Conservation (phyloP, 441 rosid genomes). For the Raphanus hybrid region DNA sequence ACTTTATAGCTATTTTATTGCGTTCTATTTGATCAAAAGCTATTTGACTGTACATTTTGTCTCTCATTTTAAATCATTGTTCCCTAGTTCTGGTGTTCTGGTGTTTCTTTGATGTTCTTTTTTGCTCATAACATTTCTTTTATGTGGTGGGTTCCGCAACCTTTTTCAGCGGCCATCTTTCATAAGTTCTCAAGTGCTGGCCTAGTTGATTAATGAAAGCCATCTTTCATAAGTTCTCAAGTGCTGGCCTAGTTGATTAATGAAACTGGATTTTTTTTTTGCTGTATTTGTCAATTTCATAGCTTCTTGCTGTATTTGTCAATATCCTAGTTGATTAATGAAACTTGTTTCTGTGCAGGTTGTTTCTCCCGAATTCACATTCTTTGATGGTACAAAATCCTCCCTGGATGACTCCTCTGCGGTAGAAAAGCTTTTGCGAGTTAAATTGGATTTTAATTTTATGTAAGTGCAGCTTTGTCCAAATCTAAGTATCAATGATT, state of each 20-base stretch:
- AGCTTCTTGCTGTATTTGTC: slow-evolving; percentile 1
- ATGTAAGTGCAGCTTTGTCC: slow-evolving; percentile 67
- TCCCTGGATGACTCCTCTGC: slow-evolving; percentile 78
- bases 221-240: slow-evolving; percentile 6
- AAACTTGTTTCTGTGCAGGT: slow-evolving; percentile 60
- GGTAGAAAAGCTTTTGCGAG: slow-evolving; percentile 95
- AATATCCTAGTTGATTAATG: too few species aligned
- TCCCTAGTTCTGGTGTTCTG: slow-evolving; percentile 4
- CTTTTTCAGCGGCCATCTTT: slow-evolving; percentile 17
- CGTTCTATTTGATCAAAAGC: slow-evolving; percentile 6
- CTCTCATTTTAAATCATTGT: not conserved
- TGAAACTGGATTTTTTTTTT: not conserved
- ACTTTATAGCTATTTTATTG: not conserved
- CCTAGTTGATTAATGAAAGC: too few species aligned
- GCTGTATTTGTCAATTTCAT: not conserved
- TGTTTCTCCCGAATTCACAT: slow-evolving; percentile 95
- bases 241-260: not conserved
- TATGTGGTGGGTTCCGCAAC: slow-evolving; percentile 17
- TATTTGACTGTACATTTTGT: slow-evolving; percentile 12
- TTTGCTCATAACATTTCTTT: slow-evolving; percentile 25
- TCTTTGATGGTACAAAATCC: slow-evolving; percentile 96
- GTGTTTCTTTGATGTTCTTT: slow-evolving; percentile 15
- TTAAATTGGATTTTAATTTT: slow-evolving; percentile 95
- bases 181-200: slow-evolving; percentile 1
- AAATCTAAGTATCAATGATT: slow-evolving; percentile 17